Conservation (phyloP, 108 stramenopile genomes). For the Pseudonitzschia multistriata region DNA sequence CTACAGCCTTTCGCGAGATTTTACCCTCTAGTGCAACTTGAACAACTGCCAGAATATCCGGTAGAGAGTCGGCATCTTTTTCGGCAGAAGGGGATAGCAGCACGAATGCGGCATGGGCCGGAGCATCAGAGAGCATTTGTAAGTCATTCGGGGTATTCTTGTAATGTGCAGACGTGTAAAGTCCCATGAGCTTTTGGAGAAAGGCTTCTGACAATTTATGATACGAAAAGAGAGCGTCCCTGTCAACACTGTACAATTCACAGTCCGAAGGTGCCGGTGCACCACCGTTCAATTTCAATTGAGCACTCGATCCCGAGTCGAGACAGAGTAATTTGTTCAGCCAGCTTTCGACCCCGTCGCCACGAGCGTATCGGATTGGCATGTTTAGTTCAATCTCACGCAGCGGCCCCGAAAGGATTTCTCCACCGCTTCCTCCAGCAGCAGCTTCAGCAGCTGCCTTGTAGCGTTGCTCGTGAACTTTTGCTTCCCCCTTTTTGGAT, state of each 20-base stretch:
- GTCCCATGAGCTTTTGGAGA: conserved; percentile 95
- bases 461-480: conserved; percentile 91
- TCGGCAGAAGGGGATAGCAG: conserved; percentile 93
- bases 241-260: conserved; percentile 95
- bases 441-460: conserved; percentile 73
- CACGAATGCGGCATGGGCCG: conserved; percentile 96
- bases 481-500: conserved; percentile 83
- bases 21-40: conserved; percentile 95
- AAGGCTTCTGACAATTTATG: conserved; percentile 97
- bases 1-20: conserved; percentile 88
- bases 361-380: conserved; percentile 94
- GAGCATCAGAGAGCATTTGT: conserved; percentile 98
- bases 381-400: conserved; percentile 86
- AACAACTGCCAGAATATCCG: conserved; percentile 82
- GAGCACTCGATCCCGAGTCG: conserved; percentile 61
- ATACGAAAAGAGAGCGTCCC: conserved; percentile 98
- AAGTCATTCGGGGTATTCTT: conserved; percentile 99
- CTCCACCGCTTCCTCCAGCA: conserved; percentile 17
- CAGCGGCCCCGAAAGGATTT: conserved; percentile 49
- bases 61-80: conserved; percentile 69
- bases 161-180: conserved; percentile 99
- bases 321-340: conserved; percentile 94
- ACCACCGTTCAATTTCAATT: conserved; percentile 66
- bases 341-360: conserved; percentile 95
- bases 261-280: conserved; percentile 93